Conservation (phyloP, 2,329 filamentous ascomycete genomes). For the Hypomyces rosellus region DNA sequence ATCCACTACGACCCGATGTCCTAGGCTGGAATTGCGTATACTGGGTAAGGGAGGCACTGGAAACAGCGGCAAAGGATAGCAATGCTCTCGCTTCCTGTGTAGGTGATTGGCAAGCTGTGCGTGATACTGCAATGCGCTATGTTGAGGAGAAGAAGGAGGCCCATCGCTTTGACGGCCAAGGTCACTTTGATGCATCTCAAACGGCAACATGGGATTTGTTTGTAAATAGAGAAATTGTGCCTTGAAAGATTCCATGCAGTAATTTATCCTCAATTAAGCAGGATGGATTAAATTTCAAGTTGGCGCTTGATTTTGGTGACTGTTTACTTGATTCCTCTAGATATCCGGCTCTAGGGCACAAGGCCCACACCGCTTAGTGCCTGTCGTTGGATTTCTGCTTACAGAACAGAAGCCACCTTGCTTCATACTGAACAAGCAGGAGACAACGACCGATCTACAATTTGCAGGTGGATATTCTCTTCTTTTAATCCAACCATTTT, state of each 20-base stretch:
- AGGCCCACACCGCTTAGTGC: no score
- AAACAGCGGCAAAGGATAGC: conserved; percentile 20
- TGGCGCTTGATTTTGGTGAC: no score
- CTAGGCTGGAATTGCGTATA: conserved; percentile 36
- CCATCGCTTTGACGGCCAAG: conserved; percentile 33
- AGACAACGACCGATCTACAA: no score
- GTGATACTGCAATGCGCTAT: conserved; percentile 32
- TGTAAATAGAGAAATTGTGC: conserved; percentile 15
- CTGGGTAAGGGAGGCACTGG: conserved; percentile 37
- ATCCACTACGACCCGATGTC: conserved; percentile 23
- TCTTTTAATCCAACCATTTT: no score
- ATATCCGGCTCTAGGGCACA: no score
- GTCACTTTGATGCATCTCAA: conserved; percentile 24
- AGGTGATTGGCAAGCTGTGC: conserved; percentile 28
- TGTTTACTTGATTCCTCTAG: no score
- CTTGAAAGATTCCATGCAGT: not conserved
- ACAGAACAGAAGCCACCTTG: no score
- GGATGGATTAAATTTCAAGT: no score
- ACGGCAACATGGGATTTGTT: conserved; percentile 33
- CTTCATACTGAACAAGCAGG: no score
- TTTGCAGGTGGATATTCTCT: no score
- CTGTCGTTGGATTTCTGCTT: no score
- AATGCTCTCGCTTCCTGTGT: conserved; percentile 27
- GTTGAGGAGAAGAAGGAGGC: conserved; percentile 30
- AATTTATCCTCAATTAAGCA: no score